A percentile compares a stretch with the other conserved stretches of the same genome.
Evolutionary conservation across 2,329 filamentous ascomycete species (phyloP).

Genomic region (Fusarium sp.): DNA sequence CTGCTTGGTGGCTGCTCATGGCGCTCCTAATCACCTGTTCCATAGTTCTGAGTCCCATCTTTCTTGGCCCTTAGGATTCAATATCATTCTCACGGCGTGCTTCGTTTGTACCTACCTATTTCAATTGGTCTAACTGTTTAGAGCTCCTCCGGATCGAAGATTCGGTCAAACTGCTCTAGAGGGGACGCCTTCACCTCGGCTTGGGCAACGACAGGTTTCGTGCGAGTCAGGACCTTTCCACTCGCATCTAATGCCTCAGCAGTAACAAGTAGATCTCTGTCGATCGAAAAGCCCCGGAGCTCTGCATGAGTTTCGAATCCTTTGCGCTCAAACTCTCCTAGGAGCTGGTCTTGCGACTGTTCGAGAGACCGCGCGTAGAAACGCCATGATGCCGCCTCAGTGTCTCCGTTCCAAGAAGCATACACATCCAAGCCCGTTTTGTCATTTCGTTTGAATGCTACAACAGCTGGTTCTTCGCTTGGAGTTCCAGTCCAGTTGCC

Average conservation of each 20-base stretch:
- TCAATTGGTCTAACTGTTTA: background rate
- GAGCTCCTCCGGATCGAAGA: background rate
- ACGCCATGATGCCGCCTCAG: background rate
- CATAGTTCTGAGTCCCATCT: background rate
- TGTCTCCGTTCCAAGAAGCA: constrained; percentile 9
- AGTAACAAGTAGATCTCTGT: background rate
- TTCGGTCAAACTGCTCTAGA: background rate
- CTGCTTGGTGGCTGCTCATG: background rate
- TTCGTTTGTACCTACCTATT: background rate
- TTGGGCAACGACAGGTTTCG: background rate
- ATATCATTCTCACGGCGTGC: no score
- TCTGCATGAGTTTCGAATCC: background rate
- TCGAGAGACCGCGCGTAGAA: background rate
- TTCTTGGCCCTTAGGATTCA: background rate
- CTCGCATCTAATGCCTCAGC: background rate
- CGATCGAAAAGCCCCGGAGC: background rate
- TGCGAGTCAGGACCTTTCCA: background rate
- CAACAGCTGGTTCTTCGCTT: constrained; percentile 41
- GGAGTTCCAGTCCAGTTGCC: constrained; percentile 65
- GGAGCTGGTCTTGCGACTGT: background rate
- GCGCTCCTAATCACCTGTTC: background rate
- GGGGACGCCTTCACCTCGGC: background rate
- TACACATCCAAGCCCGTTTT: background rate
- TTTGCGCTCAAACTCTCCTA: background rate
- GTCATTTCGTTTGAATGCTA: background rate